Evolutionary conservation across 2,329 filamentous ascomycete species (phyloP), one percentile per base, ranked within the genome.

Genomic region (Cryphonectria parasitica): DNA sequence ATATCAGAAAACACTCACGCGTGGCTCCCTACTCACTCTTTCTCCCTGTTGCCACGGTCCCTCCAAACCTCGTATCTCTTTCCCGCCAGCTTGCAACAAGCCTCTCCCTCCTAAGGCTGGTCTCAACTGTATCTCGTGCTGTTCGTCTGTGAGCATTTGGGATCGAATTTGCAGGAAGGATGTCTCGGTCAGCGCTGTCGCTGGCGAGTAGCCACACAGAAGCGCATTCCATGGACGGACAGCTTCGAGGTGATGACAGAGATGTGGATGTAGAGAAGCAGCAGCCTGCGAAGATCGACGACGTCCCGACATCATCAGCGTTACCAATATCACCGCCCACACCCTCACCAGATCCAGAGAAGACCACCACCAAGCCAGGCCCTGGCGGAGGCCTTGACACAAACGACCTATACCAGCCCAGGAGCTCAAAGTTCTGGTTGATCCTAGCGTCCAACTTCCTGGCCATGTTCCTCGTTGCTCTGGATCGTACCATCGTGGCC

Each of bases 391-490:
- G 66, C 3, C 70, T 64, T 25, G 60, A 64, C 7, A 45, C n/a
- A 17, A 54, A 83, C 52, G 77, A 81, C 41, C 83, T 86, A 69
- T 88, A 83, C 78, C 78, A 85, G 71, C 87, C 86, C 17, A 85
- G 82, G 76, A 87, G 82, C 11, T 67, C 86, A 72, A 84, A 83
- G 74, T 88, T 89, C 75, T 88, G 87, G 87, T 80, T 87, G 73
- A 82, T 87, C 62, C 80, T 89, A 11, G 52, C 85, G 41, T 87
- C 85, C 72, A 84, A 87, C 71, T 86, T 88, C 70, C 78, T 87
- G 8, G 83, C 86, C 72, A 80, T 89, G 74, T 88, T 89, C 73
- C 81, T 89, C 41, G 86, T 89, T 34, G 87, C 87, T n/a, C 81
- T 89, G 15, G 85, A 87, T 75, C 80, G 84, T 36, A 88, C 86